These are phyloP conservation scores for Oenanthe sinensis DNA, from an alignment of 129 eudicot genomes.

Conservation along the genomic window DNA sequence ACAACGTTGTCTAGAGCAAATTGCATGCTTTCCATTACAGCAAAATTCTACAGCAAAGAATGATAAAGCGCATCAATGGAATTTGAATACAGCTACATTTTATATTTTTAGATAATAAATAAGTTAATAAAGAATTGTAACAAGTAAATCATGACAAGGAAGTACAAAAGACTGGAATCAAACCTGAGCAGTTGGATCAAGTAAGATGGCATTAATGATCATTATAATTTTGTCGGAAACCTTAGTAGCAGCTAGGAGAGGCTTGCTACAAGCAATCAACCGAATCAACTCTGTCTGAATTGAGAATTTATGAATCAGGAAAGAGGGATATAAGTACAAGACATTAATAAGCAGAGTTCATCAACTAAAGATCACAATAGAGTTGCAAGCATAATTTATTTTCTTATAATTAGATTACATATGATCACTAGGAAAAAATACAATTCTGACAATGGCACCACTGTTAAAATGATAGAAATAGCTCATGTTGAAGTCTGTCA, in stretches of 20 bases:
- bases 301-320: conserved; percentile 16
- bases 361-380: background rate
- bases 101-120: background rate
- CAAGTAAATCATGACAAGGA: background rate
- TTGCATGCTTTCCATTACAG: conserved; percentile 77
- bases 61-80: conserved; percentile 7
- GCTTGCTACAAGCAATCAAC: conserved; percentile 54
- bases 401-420: background rate
- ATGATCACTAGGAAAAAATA: background rate
- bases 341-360: background rate
- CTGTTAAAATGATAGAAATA: background rate
- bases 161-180: background rate
- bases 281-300: conserved; percentile 86
- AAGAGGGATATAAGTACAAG: background rate
- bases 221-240: conserved; percentile 57
- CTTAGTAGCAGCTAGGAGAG: conserved; percentile 61
- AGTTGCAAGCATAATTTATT: background rate
- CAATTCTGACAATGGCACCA: background rate
- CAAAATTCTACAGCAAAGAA: conserved; percentile 51
- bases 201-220: conserved; percentile 42
- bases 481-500: background rate
- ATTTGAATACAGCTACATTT: conserved; percentile 3
- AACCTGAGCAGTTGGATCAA: conserved; percentile 51
- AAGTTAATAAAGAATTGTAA: background rate
- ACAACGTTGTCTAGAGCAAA: conserved; percentile 66